These are phyloP conservation scores for Suhomyces taliae DNA, from an alignment of 1,139 yeast genomes.

Conservation along the genomic window DNA sequence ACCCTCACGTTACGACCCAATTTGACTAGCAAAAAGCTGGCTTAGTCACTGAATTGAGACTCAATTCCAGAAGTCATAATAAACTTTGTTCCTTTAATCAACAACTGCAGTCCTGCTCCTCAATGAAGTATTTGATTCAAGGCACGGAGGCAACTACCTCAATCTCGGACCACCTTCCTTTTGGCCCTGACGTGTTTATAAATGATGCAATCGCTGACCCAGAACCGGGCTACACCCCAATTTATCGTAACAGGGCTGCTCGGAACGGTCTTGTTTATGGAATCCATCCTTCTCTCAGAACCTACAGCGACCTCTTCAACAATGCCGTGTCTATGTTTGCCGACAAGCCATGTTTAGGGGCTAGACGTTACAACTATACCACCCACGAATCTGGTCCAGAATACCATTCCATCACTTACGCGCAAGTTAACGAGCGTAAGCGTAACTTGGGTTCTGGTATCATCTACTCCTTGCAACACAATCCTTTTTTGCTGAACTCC, in stretches of 20 bases:
- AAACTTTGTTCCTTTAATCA: background rate
- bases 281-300: slow-evolving; percentile 25
- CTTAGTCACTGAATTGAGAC: too few species aligned
- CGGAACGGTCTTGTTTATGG: slow-evolving; percentile 7
- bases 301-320: slow-evolving; percentile 29
- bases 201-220: slow-evolving; percentile 5
- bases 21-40: too few species aligned
- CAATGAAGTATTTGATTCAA: slow-evolving; percentile 1
- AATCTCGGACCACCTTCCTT: slow-evolving; percentile 1
- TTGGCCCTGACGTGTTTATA: slow-evolving; percentile 4
- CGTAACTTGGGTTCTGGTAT: slow-evolving; percentile 35
- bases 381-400: slow-evolving; percentile 20
- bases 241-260: slow-evolving; percentile 13
- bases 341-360: slow-evolving; percentile 30
- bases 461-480: slow-evolving; percentile 28
- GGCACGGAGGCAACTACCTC: slow-evolving; percentile 1
- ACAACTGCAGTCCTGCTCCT: background rate
- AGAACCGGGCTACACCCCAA: slow-evolving; percentile 6
- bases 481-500: slow-evolving; percentile 23
- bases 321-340: slow-evolving; percentile 20
- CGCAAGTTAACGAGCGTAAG: slow-evolving; percentile 23
- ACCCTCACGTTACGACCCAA: too few species aligned
- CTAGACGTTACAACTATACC: slow-evolving; percentile 32
- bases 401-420: slow-evolving; percentile 23
- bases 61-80: too few species aligned